phyloP scores from a whole-genome alignment of 2,329 filamentous ascomycete genomes.

The Alternaria rosae region DNA sequence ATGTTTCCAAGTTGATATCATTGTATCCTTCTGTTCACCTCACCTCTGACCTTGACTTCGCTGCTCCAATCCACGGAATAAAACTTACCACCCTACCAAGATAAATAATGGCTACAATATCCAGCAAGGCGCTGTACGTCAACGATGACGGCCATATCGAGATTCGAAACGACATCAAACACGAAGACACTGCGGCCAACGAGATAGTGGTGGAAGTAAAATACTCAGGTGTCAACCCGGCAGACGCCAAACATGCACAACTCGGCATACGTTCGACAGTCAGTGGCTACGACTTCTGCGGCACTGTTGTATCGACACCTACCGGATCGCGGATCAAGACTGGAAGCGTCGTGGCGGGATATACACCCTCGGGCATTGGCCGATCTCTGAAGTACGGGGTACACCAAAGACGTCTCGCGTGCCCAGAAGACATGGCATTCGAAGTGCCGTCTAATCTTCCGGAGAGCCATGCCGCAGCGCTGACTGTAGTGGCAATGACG shows the following conservation, averaged over 20 bases:
- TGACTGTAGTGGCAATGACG: conserved; percentile 62
- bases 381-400: conserved; percentile 50
- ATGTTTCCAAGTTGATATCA: background rate
- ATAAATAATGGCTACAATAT: background rate
- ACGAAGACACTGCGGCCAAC: background rate
- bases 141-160: background rate
- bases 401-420: conserved; percentile 61
- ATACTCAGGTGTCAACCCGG: conserved; percentile 12
- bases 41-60: background rate
- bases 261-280: conserved; percentile 12
- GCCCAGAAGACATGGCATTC: conserved; percentile 54
- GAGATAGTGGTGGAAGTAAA: background rate
- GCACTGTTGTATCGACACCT: background rate
- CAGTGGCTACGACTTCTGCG: conserved; percentile 15
- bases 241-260: conserved; percentile 10
- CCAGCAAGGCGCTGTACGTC: conserved; percentile 1
- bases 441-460: conserved; percentile 49
- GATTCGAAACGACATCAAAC: background rate
- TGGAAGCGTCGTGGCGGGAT: conserved; percentile 55
- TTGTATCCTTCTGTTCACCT: background rate
- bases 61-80: background rate
- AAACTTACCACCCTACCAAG: background rate
- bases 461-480: conserved; percentile 55
- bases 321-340: background rate
- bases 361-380: conserved; percentile 54